Conservation (phyloP, 2,329 filamentous ascomycete species). For the Alternaria brassicae region DNA sequence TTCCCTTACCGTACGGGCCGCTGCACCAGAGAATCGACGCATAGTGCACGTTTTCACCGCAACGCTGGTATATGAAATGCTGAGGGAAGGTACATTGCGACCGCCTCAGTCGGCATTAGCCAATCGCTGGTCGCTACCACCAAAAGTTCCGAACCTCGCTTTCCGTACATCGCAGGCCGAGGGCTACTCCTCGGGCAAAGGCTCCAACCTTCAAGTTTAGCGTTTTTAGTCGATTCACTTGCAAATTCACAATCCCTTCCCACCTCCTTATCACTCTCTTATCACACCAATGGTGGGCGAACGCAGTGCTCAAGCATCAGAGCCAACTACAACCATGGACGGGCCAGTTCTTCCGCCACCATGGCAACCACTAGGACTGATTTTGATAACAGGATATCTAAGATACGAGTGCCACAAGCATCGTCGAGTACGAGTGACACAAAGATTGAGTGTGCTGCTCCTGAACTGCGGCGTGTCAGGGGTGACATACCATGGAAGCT, state of each 20-base stretch:
- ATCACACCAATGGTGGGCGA: not conserved
- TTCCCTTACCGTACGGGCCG: constrained; percentile 2
- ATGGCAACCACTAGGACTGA: not conserved
- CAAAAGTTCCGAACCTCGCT: not conserved
- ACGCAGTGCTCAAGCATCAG: not conserved
- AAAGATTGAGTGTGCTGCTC: not conserved
- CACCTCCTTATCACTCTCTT: not conserved
- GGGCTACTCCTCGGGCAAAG: not conserved
- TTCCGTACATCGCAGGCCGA: not conserved
- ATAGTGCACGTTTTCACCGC: constrained; percentile 7
- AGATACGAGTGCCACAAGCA: constrained; percentile 9
- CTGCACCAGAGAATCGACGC: not conserved
- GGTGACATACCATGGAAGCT: constrained; percentile 33
- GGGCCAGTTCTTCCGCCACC: not conserved
- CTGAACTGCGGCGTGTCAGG: constrained; percentile 27
- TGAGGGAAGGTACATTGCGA: not conserved
- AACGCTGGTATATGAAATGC: not conserved
- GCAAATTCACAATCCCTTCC: not conserved
- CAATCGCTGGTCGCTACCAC: not conserved
- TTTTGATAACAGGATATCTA: not conserved
- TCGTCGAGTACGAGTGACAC: constrained; percentile 8
- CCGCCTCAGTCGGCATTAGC: not conserved
- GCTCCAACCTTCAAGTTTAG: not conserved
- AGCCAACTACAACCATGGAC: not conserved
- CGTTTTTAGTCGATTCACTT: not conserved